Evolutionary conservation across 2,329 filamentous ascomycete genomes (phyloP), one percentile per base, ranked within the genome.

Genomic region (Talaromyces sp.): DNA sequence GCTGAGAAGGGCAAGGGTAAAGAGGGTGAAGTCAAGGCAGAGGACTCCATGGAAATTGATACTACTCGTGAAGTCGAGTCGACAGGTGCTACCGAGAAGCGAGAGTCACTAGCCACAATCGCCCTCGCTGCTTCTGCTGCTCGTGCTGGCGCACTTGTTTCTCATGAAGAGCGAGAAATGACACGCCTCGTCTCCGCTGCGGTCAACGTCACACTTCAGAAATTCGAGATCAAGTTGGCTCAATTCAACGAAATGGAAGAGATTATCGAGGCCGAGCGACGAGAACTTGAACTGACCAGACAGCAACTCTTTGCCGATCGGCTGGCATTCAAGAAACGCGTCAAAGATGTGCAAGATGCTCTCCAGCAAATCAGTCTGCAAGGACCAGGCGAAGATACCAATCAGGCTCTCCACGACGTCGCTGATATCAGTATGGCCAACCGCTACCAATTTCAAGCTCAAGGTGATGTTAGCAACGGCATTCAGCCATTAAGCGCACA

Each of bases 161-260:
- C 94, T 3, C 93, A 98, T 71, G 94, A 98, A 78, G 95, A 99
- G 78, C 91, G 96, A 65, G 93, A 97, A 79, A 95, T 98, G 87
- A 96, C 93, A 22, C 90, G 93, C 17, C 87, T 98, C 56, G 92
- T 99, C 10, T 94, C 93, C 2, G 90, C 93, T 6, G 92, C 93
- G 0, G 92, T 97, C 61, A 99, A 99, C 75, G 85, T 96, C 13
- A 94, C 92, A n/a, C 83, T 98, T 39, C 90, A 97, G 75, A 99
- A 99, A 80, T 88, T 98, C 68, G 93, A 98, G 79, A 83, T 98
- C 72, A 99, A 99, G 80, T 85, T 99, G 66, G 89, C 92, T 73
- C 96, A 98, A 77, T 99, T 99, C 79, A 90, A 91, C 72, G 95
- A 99, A 77, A 93, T 99, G 86, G 95, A 99, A 79, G 86, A 91